Base-by-base conservation (phyloP, 2,329 filamentous ascomycete species). In the Nothomitra cinnamomea region DNA sequence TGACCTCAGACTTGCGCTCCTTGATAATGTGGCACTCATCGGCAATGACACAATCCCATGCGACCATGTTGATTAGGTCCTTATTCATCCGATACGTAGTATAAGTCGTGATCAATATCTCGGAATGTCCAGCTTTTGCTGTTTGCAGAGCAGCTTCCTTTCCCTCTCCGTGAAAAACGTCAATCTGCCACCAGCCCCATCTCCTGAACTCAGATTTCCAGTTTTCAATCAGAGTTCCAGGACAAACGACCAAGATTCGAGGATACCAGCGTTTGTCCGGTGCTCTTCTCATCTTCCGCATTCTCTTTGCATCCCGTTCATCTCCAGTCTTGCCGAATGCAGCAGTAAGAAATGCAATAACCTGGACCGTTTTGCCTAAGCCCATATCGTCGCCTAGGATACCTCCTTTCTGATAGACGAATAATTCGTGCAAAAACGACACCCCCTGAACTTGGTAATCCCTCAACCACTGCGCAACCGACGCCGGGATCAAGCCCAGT, bases 341-440 rank as follows among this genome's bases (percentile, higher is more conserved):
- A 1, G 82, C 87, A 0, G 87, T 86, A 21, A 98, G 71, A 59
- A 98, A 96, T 0, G 89, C 85, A 55, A 88, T 92, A 24, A 98
- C 87, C 66, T 98, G 92, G 1, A 98, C 87, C 0, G 92, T 98
- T 67, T 98, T 98, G 0, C 92, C 92, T 32, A 98, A 68, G 19
- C 92, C 92, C 92, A 98, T 98, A 62, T 98, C 92, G 63, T 98
- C 92, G 2, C 90, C 89, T 0, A 98, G 74, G 21, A 98, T 85
- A 1, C 85, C 87, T 1, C 92, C 92, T 60, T 83, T 83, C 62
- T 98, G 92, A 59, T 87, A 90, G 2, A 95, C 83, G 63, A 96
- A 96, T 21, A 86, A 76, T 56, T 86, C 78, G 64, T 96, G 89
- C 6, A 98, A 72, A 61, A 95, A 96, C 32, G 78, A 75, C 13